Evolutionary conservation across 345 rosid species (phyloP).

Genomic region (Kernera saxatilis): DNA sequence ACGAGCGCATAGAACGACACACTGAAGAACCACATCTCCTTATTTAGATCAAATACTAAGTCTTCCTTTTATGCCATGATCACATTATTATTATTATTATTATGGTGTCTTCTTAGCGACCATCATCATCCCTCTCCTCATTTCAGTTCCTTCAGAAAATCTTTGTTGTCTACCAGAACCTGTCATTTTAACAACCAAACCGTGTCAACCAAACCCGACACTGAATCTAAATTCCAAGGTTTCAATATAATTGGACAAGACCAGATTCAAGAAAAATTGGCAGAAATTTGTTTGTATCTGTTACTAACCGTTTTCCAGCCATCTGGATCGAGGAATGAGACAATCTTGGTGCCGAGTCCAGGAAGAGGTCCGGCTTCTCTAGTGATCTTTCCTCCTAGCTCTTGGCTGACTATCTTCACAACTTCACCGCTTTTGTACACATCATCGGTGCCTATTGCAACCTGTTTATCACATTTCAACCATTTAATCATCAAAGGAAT

Average conservation of each 20-base stretch:
- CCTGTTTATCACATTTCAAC: conserved; percentile 32
- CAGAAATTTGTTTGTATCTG: background rate
- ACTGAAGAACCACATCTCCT: conserved; percentile 16
- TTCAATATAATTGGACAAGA: background rate
- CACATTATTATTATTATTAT: background rate
- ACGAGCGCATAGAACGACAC: background rate
- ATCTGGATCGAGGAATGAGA: conserved; percentile 83
- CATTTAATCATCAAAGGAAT: background rate
- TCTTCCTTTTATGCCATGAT: background rate
- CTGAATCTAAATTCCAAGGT: background rate
- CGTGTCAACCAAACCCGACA: too few relatives aligned
- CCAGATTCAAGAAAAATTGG: background rate
- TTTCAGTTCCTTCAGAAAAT: conserved; percentile 80
- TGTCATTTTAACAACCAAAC: conserved; percentile 24
- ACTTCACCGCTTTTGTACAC: conserved; percentile 95
- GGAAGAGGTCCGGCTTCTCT: conserved; percentile 84
- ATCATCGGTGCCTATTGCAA: conserved; percentile 84
- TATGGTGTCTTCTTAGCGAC: background rate
- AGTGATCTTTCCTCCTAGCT: conserved; percentile 91
- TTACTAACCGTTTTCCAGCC: conserved; percentile 93
- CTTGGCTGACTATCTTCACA: conserved; percentile 57
- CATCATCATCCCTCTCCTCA: conserved; percentile 10
- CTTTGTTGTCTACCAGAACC: conserved; percentile 94
- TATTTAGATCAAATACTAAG: background rate
- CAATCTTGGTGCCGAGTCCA: conserved; percentile 83